A percentile compares a stretch with the other conserved stretches of the same genome.
Conservation (phyloP, 139 green algal species). For the Diplosphaera chodatii region DNA sequence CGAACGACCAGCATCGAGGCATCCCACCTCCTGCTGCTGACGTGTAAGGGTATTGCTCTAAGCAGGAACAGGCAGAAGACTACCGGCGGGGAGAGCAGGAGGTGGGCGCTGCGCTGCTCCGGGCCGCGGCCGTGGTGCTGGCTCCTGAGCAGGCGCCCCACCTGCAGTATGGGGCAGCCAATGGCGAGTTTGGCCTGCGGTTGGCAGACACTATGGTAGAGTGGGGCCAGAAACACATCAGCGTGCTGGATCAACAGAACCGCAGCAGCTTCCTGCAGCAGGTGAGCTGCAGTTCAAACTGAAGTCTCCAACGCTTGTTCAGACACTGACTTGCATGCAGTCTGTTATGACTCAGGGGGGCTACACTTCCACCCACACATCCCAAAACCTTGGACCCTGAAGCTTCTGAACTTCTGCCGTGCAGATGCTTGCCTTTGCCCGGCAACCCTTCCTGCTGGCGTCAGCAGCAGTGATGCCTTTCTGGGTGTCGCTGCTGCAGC, state of each 20-base stretch:
- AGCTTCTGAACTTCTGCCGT: too few species aligned
- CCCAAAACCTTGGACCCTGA: too few species aligned
- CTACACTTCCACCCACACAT: too few species aligned
- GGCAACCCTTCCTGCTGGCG: slow-evolving; percentile 58
- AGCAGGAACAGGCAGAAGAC: slow-evolving; percentile 38
- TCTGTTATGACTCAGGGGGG: too few species aligned
- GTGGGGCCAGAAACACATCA: slow-evolving; percentile 30
- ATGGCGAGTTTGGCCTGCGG: slow-evolving; percentile 56
- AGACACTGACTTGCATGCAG: too few species aligned
- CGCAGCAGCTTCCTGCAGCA: neutral
- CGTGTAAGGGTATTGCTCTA: too few species aligned
- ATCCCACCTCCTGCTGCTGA: too few species aligned
- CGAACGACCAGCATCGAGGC: too few species aligned
- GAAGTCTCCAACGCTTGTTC: too few species aligned
- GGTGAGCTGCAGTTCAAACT: too few species aligned
- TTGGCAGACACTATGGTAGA: slow-evolving; percentile 51
- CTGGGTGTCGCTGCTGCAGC: slow-evolving; percentile 44
- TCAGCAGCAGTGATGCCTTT: slow-evolving; percentile 50
- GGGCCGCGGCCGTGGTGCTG: slow-evolving; percentile 33
- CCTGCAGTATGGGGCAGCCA: slow-evolving; percentile 48
- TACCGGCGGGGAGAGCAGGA: slow-evolving; percentile 46
- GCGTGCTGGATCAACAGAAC: slow-evolving; percentile 28
- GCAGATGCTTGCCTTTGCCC: slow-evolving; percentile 59
- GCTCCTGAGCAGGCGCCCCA: slow-evolving; percentile 17
- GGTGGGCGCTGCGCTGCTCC: slow-evolving; percentile 32